Evolutionary conservation across 2,329 filamentous ascomycete species (phyloP).

Genomic region (Botryotinia convoluta): DNA sequence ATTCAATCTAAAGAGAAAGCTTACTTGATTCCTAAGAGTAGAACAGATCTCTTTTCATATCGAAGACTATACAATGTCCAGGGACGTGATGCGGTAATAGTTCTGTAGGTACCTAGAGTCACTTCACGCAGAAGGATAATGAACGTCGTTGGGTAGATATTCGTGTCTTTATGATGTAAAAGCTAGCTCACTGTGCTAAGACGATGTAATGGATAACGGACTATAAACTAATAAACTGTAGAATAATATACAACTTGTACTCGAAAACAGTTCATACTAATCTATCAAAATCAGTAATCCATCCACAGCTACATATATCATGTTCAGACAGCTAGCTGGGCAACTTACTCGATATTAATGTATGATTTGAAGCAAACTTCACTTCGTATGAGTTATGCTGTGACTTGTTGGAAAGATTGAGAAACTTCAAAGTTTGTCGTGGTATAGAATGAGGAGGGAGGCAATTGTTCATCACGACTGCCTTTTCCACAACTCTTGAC

Average conservation of each 20-base stretch:
- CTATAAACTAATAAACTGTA: not conserved
- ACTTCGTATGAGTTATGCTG: not conserved
- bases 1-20: not conserved
- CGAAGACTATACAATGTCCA: fast-evolving
- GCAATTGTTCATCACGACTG: not conserved
- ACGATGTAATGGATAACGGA: not conserved
- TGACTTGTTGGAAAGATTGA: not conserved
- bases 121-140: not conserved
- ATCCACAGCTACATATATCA: not conserved
- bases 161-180: not conserved
- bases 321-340: not conserved
- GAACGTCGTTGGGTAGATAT: not conserved
- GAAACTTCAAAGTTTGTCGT: not conserved
- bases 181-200: not conserved
- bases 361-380: not conserved
- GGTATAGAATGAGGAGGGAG: not conserved
- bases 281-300: not conserved
- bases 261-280: not conserved
- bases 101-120: not conserved
- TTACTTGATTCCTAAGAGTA: not conserved
- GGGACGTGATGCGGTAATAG: not conserved
- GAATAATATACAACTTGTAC: not conserved
- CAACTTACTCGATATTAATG: not conserved
- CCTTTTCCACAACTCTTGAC: not conserved
- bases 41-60: not conserved